A percentile compares a stretch with the other conserved stretches of the same genome.
Conservation (phyloP, 192 early-diverging fungal genomes). For the Coemansia biformis region DNA sequence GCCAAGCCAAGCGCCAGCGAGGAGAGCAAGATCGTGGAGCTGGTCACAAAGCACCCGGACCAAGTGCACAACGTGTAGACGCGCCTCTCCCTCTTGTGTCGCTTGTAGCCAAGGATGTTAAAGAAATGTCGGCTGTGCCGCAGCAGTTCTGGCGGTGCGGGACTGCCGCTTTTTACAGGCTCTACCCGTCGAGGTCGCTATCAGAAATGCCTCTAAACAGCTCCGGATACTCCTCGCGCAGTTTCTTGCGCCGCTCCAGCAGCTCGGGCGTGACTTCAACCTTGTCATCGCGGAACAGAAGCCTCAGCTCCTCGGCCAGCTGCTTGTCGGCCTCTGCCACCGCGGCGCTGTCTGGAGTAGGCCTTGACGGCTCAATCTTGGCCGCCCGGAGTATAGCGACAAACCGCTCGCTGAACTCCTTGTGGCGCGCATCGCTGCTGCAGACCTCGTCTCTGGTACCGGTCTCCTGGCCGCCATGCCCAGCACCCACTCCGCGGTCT, state of each 20-base stretch:
- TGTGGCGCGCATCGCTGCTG: conserved; percentile 6
- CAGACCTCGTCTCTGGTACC: not conserved
- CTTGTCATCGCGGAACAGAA: conserved; percentile 14
- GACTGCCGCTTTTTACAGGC: not conserved
- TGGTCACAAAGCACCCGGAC: conserved; percentile 40
- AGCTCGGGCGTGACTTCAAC: conserved; percentile 27
- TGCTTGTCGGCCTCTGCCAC: conserved; percentile 7
- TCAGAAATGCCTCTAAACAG: conserved; percentile 31
- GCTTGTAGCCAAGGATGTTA: too few species aligned
- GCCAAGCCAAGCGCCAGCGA: conserved; percentile 1
- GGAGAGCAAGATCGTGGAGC: conserved; percentile 24
- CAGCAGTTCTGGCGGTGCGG: not conserved
- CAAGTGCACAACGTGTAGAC: conserved; percentile 22
- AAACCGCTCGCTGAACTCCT: conserved; percentile 19
- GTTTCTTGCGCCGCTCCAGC: conserved; percentile 12
- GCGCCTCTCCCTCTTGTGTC: too few species aligned
- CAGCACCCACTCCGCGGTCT: too few species aligned
- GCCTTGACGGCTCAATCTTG: not conserved
- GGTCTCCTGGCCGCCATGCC: too few species aligned
- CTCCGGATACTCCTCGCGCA: conserved; percentile 26
- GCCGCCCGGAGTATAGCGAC: conserved; percentile 4
- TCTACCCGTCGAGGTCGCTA: conserved; percentile 11
- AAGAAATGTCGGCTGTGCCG: too few species aligned
- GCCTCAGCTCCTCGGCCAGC: conserved; percentile 7
- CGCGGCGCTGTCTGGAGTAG: conserved; percentile 1